Evolutionary conservation across 2,329 filamentous ascomycete species (phyloP), one percentile per base, ranked within the genome.

Genomic region (Neofusicoccum kwambonambiense): DNA sequence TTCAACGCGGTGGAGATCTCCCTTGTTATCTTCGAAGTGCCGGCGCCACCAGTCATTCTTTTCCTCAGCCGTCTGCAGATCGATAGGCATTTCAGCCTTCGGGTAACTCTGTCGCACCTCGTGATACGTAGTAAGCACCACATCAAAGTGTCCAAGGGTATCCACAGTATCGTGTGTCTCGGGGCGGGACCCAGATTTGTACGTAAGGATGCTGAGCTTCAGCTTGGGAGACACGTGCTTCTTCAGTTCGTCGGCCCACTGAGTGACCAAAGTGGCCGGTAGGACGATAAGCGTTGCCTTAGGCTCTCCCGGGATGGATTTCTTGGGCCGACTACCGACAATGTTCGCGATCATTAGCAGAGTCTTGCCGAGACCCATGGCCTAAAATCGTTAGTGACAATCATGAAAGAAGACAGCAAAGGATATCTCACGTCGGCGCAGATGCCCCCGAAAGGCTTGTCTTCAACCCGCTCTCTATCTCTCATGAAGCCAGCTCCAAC

Each of bases 401-500:
- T 39, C 5, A 44, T n/a, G 8, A 2, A 39, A 6, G 11, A 12
- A 9, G 22, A 15, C 11, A 3, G 37, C 13, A 64, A 45, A n/a
- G 17, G n/a, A 4, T 13, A 15, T 27, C 50, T 56, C 22, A 64
- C 61, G 65, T 80, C 78, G 0, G 78, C 77, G 47, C 80, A 70
- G 39, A 81, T 72, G 7, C 79, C 79, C 3, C 80, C 81, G 13
- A 57, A 70, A 0, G 80, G 84, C 37, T 71, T 64, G 0, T 73
- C 42, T 0, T 22, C 9, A 1, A 67, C 74, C 3, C 78, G 74
- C 69, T 89, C 87, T 3, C 83, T 78, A 3, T 73, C 69, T 0
- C 83, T 69, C 86, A 89, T 88, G 76, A 85, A 89, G 0, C 79
- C 76, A 0, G 76, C 78, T 0, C 81, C 84, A 0, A 83, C 74